Evolutionary conservation across 441 rosid species (phyloP), one percentile per base, ranked within the genome.

Genomic region (Croton laevigatus): DNA sequence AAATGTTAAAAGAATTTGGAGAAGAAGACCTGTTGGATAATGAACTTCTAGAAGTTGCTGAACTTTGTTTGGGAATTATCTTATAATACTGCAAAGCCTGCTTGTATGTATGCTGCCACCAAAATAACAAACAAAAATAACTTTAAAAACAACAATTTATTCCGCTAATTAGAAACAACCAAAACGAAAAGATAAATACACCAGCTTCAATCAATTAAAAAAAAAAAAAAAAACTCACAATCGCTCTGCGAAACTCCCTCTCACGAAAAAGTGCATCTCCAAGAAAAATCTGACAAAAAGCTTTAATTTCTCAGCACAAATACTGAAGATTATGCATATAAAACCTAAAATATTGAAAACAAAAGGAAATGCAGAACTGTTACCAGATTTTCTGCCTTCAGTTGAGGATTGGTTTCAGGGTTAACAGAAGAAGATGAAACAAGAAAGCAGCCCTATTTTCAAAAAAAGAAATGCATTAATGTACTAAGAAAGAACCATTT

Each of bases 311-410:
- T 5, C 11, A 52, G 37, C 23, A 65, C 2, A 44, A 3, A 37
- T 13, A 66, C 8, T 27, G 6, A 20, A 44, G 58, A 27, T 6
- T 27, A 27, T 27, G 32, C 32, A 8, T 17, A 22, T 37, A 0
- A 46, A 36, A 67, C 0, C 32, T 14, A 14, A 38, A 22, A 68
- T 54, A 58, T 45, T 16, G 23, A 51, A 20, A 42, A n/a, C 23
- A 0, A 17, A 9, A 58, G 59, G 66, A 62, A 32, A 44, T 14
- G 16, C n/a, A 2, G 1, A 22, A 57, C 23, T 48, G 61, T n/a
- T 13, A 94, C 99, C 89, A 90, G 85, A 84, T 86, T 90, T 75
- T 95, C 98, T 12, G 98, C 93, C 66, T 92, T 95, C 80, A 88
- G 87, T 62, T 91, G 96, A 34, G 98, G 92, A 71, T 73, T 87